Evolutionary conservation across 2,329 filamentous ascomycete species (phyloP).

Genomic region (Didymella sp.): DNA sequence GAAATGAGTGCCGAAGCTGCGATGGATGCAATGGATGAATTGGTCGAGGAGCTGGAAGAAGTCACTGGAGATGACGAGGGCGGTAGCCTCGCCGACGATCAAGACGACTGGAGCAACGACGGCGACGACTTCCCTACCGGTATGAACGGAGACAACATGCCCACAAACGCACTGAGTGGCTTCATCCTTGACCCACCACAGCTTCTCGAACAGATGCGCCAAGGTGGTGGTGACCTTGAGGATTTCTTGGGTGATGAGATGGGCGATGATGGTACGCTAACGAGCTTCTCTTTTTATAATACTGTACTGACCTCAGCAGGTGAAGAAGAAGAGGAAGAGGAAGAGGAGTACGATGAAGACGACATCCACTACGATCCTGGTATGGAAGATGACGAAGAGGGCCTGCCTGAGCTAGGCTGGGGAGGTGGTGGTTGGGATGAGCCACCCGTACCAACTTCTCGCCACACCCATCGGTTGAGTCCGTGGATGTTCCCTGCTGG

Average conservation of each 20-base stretch:
- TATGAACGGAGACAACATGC: constrained; percentile 60
- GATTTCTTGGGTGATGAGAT: constrained; percentile 65
- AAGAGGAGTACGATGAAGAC: constrained; percentile 71
- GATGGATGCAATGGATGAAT: constrained; percentile 32
- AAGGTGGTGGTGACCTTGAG: constrained; percentile 56
- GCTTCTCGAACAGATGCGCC: constrained; percentile 51
- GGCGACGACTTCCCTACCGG: constrained; percentile 53
- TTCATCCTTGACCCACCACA: constrained; percentile 48
- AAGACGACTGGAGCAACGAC: constrained; percentile 56
- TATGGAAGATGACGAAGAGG: constrained; percentile 56
- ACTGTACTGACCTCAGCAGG: constrained; percentile 44
- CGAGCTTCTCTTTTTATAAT: background rate
- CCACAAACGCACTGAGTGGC: constrained; percentile 47
- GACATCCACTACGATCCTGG: constrained; percentile 65
- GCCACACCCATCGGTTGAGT: constrained; percentile 61
- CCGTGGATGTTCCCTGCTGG: constrained; percentile 66
- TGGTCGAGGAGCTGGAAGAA: constrained; percentile 52
- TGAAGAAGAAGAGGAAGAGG: constrained; percentile 59
- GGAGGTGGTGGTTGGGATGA: constrained; percentile 60
- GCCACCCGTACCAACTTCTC: constrained; percentile 53
- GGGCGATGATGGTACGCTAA: constrained; percentile 64
- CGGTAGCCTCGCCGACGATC: constrained; percentile 52
- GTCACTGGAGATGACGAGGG: constrained; percentile 58
- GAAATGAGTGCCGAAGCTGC: constrained; percentile 49
- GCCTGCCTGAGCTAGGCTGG: constrained; percentile 54